Conservation (phyloP, 305 asterid species). For the Fraxinus xanthoxyloides region DNA sequence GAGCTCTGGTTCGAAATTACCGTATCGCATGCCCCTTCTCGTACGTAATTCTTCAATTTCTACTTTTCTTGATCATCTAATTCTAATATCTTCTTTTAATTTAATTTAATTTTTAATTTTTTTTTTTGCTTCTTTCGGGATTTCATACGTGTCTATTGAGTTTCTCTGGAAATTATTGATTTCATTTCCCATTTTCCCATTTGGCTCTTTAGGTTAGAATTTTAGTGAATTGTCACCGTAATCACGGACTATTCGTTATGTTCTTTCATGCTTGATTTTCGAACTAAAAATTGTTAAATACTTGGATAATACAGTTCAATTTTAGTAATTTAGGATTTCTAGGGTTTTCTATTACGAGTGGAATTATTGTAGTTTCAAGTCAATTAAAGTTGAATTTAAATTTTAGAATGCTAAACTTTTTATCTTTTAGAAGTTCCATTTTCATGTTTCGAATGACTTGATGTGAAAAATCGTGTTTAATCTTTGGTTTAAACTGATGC, state of each 20-base stretch:
- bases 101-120: too few relatives aligned
- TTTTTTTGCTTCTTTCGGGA: neutral
- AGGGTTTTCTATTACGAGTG: constrained; percentile 1
- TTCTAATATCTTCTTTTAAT: neutral
- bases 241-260: neutral
- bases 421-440: neutral
- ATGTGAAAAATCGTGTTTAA: constrained; percentile 21
- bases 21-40: constrained; percentile 73
- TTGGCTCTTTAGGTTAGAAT: neutral
- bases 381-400: neutral
- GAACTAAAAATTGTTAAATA: neutral
- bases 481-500: constrained; percentile 29
- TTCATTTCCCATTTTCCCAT: neutral
- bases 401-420: neutral
- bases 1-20: constrained; percentile 76
- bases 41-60: constrained; percentile 39
- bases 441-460: constrained; percentile 4
- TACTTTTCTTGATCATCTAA: neutral
- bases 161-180: neutral
- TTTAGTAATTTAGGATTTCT: neutral
- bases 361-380: neutral
- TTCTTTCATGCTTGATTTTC: neutral
- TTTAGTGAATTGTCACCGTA: neutral
- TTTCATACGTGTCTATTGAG: neutral
- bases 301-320: neutral